Base-by-base conservation (phyloP, 1,139 yeast species). In the Yamadazyma friedrichii region DNA sequence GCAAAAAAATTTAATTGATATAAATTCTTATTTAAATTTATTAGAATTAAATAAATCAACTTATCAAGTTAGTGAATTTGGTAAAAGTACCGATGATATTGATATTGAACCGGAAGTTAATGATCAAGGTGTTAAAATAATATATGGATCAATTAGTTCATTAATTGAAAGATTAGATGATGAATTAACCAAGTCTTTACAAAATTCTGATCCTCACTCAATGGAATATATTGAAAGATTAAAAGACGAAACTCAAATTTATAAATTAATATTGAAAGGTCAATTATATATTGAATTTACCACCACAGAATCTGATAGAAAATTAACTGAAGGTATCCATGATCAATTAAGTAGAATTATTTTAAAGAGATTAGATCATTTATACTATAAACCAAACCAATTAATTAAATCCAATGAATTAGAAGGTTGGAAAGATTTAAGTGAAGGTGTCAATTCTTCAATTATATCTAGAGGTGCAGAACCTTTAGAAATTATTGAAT, bases 101-200 rank as follows among this genome's bases (percentile, higher is more conserved):
- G 96, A 88, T 55, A 71, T 73, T 46, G 88, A 82, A 58, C 94
- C 97, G 43, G 74, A 75, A 49, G 75, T 84, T 24, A 79, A 84
- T 52, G 70, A 62, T 8, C 55, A 67, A 17, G 97, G 96, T 44
- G 72, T 85, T 47, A 80, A 78, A 59, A 82, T 79, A 52, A 77
- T 94, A 44, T 76, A 84, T 49, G 98, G 98, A 35, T 87, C 96
- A 31, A 72, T 93, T 42, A 80, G 88, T 38, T 83, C 97, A 12
- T 78, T 86, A 48, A 86, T 91, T 48, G 98, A 93, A 69, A 82
- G 98, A 65, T 77, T 94, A 52, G 97, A 91, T 61, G 98, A 93
- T 58, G 99, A 94, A 69, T 84, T 91, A 56, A 86, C 87, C 49
- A 82, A 85, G 54, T 88, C 95, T 39, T 76, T 93, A 55, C 91